A percentile compares a stretch with the other conserved stretches of the same genome.
Evolutionary conservation across 1,139 yeast genomes (phyloP).

Genomic region (Yamadazyma dendronema): DNA sequence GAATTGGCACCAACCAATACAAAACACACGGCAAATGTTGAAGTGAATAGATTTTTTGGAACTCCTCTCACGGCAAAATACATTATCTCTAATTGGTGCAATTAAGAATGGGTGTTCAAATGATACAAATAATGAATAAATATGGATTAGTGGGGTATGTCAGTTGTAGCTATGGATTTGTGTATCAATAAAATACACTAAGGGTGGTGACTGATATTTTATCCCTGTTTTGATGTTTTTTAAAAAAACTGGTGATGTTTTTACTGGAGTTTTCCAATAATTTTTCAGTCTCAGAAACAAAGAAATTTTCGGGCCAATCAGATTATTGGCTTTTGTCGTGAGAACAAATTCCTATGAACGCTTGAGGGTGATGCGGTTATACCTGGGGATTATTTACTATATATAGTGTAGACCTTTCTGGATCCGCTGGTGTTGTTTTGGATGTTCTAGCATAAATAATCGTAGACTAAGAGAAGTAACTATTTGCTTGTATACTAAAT

Average conservation of each 20-base stretch:
- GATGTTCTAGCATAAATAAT: too few relatives aligned
- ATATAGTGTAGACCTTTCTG: too few relatives aligned
- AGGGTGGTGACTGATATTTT: too few relatives aligned
- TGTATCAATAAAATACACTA: background rate
- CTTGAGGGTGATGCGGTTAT: too few relatives aligned
- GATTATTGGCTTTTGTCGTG: conserved; percentile 12
- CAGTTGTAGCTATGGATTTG: background rate
- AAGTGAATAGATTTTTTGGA: conserved; percentile 58
- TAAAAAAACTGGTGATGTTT: conserved; percentile 5
- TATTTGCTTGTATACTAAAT: too few relatives aligned
- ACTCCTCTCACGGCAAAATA: conserved; percentile 17
- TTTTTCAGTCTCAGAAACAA: conserved; percentile 2
- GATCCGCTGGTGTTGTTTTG: too few relatives aligned
- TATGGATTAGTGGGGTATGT: background rate
- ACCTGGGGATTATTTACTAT: too few relatives aligned
- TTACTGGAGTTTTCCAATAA: conserved; percentile 3
- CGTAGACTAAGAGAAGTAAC: too few relatives aligned
- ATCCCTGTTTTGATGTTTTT: too few relatives aligned
- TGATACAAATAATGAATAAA: conserved; percentile 1
- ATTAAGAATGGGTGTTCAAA: too few relatives aligned
- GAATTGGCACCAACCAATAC: conserved; percentile 70
- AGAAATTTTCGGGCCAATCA: conserved; percentile 9
- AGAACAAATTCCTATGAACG: too few relatives aligned
- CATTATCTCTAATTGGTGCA: conserved; percentile 5
- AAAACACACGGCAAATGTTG: conserved; percentile 74